phyloP scores from a whole-genome alignment of 208 protist species.

The Trypanosoma avium region DNA sequence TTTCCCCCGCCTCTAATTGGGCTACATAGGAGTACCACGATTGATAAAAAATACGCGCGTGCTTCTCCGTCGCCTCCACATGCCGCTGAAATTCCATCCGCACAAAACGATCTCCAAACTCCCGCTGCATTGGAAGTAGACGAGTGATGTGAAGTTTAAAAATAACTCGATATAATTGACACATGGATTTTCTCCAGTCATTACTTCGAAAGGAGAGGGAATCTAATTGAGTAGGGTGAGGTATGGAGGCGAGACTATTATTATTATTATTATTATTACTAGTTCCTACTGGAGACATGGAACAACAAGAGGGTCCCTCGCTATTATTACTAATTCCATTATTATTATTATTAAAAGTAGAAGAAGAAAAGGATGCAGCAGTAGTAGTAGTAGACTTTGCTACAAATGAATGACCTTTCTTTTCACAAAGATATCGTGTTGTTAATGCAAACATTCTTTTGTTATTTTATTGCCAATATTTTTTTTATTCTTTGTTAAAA shows the following conservation, averaged over 20 bases:
- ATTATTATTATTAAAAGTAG: not conserved
- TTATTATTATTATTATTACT: not conserved
- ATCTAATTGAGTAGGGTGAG: conserved; percentile 59
- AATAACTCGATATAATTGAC: conserved; percentile 77
- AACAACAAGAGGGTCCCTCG: not conserved
- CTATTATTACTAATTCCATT: not conserved
- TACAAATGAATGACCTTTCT: not conserved
- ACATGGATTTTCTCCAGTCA: conserved; percentile 61
- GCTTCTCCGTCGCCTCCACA: conserved; percentile 60
- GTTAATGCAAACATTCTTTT: too few relatives aligned
- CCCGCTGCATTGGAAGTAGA: conserved; percentile 66
- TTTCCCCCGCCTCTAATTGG: conserved; percentile 73
- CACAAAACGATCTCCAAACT: conserved; percentile 88
- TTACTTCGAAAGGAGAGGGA: conserved; percentile 39
- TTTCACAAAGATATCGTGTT: not conserved
- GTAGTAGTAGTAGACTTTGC: not conserved
- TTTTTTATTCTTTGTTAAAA: too few relatives aligned
- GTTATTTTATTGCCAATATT: too few relatives aligned
- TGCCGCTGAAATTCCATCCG: conserved; percentile 75
- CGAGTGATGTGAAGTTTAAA: conserved; percentile 79
- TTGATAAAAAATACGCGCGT: conserved; percentile 73
- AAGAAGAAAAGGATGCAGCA: too few relatives aligned
- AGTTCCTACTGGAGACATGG: too few relatives aligned
- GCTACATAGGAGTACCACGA: conserved; percentile 87
- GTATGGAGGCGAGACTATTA: conserved; percentile 37